Percentiles rank a stretch among this genome's conserved stretches.
phyloP scores from a whole-genome alignment of 805 yeast genomes.

The Candida koratica region DNA sequence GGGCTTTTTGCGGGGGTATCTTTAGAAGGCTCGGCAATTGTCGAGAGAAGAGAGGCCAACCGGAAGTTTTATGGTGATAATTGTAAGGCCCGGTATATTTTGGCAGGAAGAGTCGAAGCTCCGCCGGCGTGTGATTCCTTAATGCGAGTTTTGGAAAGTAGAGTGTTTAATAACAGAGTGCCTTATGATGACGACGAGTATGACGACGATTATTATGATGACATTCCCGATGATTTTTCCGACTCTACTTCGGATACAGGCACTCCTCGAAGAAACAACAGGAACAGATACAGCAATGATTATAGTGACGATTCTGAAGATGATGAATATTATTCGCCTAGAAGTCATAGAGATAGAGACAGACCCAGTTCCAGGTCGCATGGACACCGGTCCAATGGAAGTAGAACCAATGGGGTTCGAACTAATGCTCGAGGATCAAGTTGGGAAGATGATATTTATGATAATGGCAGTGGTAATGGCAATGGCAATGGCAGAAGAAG shows the following conservation, averaged over 20 bases:
- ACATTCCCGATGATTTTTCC: constrained; percentile 58
- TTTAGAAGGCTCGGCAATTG: constrained; percentile 89
- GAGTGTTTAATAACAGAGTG: constrained; percentile 67
- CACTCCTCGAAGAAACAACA: constrained; percentile 22
- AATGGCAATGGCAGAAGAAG: constrained; percentile 32
- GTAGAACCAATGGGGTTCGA: constrained; percentile 9
- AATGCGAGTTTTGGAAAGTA: constrained; percentile 78
- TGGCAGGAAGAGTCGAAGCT: constrained; percentile 84
- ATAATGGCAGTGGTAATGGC: too few relatives aligned
- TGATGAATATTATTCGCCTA: constrained; percentile 27
- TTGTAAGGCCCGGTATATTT: constrained; percentile 82
- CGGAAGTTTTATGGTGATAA: constrained; percentile 87
- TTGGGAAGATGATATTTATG: constrained; percentile 90
- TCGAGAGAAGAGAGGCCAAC: constrained; percentile 97
- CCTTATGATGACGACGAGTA: constrained; percentile 47
- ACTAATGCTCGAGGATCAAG: constrained; percentile 17
- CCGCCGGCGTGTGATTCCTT: constrained; percentile 89
- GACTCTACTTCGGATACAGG: constrained; percentile 46
- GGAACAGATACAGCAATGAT: constrained; percentile 26
- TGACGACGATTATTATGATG: constrained; percentile 65
- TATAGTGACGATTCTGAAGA: constrained; percentile 24
- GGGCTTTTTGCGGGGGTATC: constrained; percentile 98
- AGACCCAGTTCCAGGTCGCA: constrained; percentile 5
- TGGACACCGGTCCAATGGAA: too few relatives aligned
- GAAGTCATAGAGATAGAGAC: constrained; percentile 29